phyloP scores from a whole-genome alignment of 108 stramenopile species.

The Ochromonas danica region DNA sequence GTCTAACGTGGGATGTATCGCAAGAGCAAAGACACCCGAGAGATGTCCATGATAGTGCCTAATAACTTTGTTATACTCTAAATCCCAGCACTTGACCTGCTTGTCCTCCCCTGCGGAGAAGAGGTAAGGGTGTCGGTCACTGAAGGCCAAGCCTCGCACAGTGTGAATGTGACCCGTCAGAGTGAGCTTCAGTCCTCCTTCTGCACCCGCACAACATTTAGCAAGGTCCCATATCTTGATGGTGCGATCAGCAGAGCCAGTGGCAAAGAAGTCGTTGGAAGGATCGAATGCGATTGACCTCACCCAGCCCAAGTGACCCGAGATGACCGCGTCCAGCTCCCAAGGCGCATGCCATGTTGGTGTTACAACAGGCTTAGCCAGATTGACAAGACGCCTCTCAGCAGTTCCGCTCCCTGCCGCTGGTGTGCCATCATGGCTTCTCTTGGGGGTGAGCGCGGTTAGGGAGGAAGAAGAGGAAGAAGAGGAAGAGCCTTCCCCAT shows the following conservation, averaged over 20 bases:
- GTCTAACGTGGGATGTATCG: conserved; percentile 94
- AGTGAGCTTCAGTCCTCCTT: conserved; percentile 86
- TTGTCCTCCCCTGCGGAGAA: conserved; percentile 98
- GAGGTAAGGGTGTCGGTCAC: conserved; percentile 87
- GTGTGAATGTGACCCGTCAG: conserved; percentile 96
- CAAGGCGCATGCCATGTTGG: conserved; percentile 99
- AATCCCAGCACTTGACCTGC: conserved; percentile 79
- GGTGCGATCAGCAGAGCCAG: conserved; percentile 91
- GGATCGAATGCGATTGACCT: conserved; percentile 94
- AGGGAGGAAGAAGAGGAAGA: too few relatives aligned
- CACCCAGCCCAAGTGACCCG: conserved; percentile 96
- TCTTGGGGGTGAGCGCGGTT: too few relatives aligned
- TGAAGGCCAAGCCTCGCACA: conserved; percentile 90
- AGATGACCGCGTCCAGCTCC: conserved; percentile 83
- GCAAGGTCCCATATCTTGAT: conserved; percentile 98
- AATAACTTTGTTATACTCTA: conserved; percentile 97
- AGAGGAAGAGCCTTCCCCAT: too few relatives aligned
- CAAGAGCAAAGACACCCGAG: conserved; percentile 82
- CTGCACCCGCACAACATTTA: conserved; percentile 80
- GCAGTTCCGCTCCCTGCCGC: too few relatives aligned
- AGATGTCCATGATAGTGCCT: conserved; percentile 99
- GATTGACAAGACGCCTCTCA: too few relatives aligned
- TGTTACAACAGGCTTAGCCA: too few relatives aligned
- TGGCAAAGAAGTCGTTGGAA: conserved; percentile 90
- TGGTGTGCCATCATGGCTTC: too few relatives aligned